These are phyloP conservation scores for Apiospora koreana DNA, from an alignment of 2,329 filamentous ascomycete genomes.

Conservation along the genomic window DNA sequence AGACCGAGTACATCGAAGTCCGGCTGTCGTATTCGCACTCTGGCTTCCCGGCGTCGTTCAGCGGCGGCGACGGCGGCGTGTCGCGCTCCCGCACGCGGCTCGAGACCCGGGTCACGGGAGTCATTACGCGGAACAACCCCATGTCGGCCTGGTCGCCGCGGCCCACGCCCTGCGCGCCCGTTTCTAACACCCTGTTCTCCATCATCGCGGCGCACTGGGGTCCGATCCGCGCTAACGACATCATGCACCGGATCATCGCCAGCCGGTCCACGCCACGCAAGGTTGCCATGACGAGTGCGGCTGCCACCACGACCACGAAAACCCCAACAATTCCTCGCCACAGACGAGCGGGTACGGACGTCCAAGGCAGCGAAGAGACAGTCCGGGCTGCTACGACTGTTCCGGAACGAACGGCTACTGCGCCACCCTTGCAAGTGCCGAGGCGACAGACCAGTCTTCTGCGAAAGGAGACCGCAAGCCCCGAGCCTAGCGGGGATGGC, in stretches of 20 bases:
- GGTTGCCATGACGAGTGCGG: neutral
- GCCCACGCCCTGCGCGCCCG: conserved; percentile 31
- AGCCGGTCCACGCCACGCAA: conserved; percentile 16
- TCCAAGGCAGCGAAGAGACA: neutral
- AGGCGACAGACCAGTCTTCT: conserved; percentile 19
- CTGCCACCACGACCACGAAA: neutral
- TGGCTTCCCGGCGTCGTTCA: conserved; percentile 47
- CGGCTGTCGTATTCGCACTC: conserved; percentile 58
- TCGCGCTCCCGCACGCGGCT: conserved; percentile 47
- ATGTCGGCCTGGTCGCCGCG: conserved; percentile 54
- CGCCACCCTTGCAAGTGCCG: neutral
- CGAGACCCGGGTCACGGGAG: conserved; percentile 53
- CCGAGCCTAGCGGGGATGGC: neutral
- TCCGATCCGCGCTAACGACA: conserved; percentile 41
- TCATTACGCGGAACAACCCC: conserved; percentile 49
- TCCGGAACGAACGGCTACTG: neutral
- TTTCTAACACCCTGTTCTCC: conserved; percentile 41
- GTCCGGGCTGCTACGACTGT: neutral
- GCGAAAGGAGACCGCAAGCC: neutral
- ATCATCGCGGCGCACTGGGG: conserved; percentile 54
- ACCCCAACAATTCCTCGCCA: neutral
- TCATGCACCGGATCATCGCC: conserved; percentile 37
- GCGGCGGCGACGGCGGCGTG: conserved; percentile 32
- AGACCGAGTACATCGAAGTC: conserved; percentile 52
- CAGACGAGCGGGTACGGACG: neutral